These are phyloP conservation scores for Graphiopsis chlorocephala DNA, from an alignment of 2,329 filamentous ascomycete species.

Conservation along the genomic window DNA sequence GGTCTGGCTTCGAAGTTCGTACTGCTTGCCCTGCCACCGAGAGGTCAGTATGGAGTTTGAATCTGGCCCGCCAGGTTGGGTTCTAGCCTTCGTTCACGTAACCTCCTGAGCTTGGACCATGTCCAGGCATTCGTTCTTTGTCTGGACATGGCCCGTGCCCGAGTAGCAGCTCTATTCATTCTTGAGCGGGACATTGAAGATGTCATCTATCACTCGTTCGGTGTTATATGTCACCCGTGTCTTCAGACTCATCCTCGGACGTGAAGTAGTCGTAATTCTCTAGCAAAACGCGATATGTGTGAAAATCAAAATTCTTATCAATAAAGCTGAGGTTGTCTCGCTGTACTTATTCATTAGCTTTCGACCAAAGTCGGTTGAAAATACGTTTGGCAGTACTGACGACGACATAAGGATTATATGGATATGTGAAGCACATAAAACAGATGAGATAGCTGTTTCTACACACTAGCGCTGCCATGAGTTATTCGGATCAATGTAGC, in stretches of 20 bases:
- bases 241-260: too few relatives aligned
- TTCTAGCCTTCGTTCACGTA: too few relatives aligned
- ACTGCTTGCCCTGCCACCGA: too few relatives aligned
- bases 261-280: neutral
- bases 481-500: neutral
- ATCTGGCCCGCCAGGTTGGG: too few relatives aligned
- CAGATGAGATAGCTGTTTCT: fast-evolving
- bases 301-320: neutral
- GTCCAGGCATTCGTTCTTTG: neutral
- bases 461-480: neutral
- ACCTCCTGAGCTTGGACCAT: neutral
- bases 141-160: neutral
- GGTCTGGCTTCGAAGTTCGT: too few relatives aligned
- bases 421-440: neutral
- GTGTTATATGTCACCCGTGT: too few relatives aligned
- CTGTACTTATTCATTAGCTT: neutral
- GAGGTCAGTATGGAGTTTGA: too few relatives aligned
- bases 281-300: neutral
- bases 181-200: neutral
- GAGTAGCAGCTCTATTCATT: neutral
- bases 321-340: neutral
- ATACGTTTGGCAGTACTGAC: neutral
- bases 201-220: neutral
- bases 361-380: neutral
- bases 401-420: neutral